Base-by-base conservation (phyloP, 345 rosid genomes). In the Citrus australasica region DNA sequence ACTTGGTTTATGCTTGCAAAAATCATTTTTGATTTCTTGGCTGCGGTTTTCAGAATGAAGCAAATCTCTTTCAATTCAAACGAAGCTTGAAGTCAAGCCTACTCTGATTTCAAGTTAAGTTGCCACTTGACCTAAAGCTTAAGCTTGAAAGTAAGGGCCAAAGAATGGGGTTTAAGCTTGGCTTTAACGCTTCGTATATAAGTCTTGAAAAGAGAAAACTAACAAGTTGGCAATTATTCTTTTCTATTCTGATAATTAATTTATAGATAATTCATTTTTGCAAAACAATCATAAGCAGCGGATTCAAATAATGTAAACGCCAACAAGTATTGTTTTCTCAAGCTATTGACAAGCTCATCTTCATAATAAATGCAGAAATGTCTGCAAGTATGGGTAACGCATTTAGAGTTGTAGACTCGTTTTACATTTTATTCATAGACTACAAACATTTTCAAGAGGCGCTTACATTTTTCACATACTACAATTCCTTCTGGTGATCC, bases 401-500 rank as follows among this genome's bases (percentile, higher is more conserved):
- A 25, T 60, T 71, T 71, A 17, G 58, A 60, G 63, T 46, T 1
- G 32, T 38, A 25, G 37, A 16, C 33, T 5, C 59, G 2, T 38
- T 67, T 64, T 71, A 35, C 81, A 60, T 30, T 62, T 91, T 82
- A 91, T 75, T 90, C 83, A 81, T 86, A 94, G 5, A 84, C 80
- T 21, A 90, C 61, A 55, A 83, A 91, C 82, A 67, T 83, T 87
- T 90, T 87, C 95, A 89, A 83, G n/a, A 83, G 88, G 78, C 84
- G 82, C 79, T 83, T 89, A 80, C 98, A 94, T 74, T 86, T 89
- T 32, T 74, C 83, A 75, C 98, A 94, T 38, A 83, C 73, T 33
- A 76, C 84, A 76, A 40, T 69, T 66, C 76, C 86, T 77, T 40
- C 78, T 16, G 27, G 51, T 69, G 76, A 64, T 40, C 79, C 84